These are phyloP conservation scores for Cairneyella variabilis DNA, from an alignment of 495 filamentous ascomycete genomes.

Conservation along the genomic window DNA sequence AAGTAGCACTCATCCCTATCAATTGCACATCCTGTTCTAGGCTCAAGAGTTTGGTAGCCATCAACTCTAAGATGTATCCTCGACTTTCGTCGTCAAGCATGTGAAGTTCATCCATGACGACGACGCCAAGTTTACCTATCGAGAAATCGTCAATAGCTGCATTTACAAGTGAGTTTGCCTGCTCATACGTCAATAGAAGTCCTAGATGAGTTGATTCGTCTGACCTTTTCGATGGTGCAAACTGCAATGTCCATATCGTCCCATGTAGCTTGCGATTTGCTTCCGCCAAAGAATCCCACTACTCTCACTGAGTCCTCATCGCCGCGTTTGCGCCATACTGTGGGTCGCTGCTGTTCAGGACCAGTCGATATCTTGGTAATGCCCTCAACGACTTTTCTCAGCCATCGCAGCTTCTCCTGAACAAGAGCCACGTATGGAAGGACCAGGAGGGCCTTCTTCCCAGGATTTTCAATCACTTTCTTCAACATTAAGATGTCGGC, in stretches of 20 bases:
- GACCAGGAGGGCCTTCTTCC: slow-evolving; percentile 70
- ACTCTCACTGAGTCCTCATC: slow-evolving; percentile 54
- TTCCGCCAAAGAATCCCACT: slow-evolving; percentile 73
- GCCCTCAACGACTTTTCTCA: slow-evolving; percentile 63
- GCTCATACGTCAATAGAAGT: no score
- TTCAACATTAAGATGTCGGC: slow-evolving; percentile 74
- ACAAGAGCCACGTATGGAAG: slow-evolving; percentile 81
- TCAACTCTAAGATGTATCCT: slow-evolving; percentile 78
- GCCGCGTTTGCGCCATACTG: slow-evolving; percentile 37
- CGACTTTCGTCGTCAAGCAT: slow-evolving; percentile 78
- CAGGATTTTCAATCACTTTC: slow-evolving; percentile 59
- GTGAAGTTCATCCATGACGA: slow-evolving; percentile 78
- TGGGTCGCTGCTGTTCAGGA: slow-evolving; percentile 18
- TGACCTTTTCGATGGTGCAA: slow-evolving; percentile 81
- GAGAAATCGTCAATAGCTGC: slow-evolving; percentile 68
- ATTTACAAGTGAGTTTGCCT: slow-evolving; percentile 82
- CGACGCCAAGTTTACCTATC: slow-evolving; percentile 58
- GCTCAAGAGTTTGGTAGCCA: slow-evolving; percentile 71
- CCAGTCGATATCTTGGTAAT: slow-evolving; percentile 46
- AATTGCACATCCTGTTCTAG: slow-evolving; percentile 69
- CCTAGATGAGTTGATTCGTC: no score
- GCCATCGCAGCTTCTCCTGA: slow-evolving; percentile 77
- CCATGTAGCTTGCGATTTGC: slow-evolving; percentile 61
- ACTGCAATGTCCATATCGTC: slow-evolving; percentile 74
- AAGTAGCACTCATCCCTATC: slow-evolving; percentile 79